phyloP scores from a whole-genome alignment of 192 early-diverging fungal genomes.

The Spizellomyces sp. region DNA sequence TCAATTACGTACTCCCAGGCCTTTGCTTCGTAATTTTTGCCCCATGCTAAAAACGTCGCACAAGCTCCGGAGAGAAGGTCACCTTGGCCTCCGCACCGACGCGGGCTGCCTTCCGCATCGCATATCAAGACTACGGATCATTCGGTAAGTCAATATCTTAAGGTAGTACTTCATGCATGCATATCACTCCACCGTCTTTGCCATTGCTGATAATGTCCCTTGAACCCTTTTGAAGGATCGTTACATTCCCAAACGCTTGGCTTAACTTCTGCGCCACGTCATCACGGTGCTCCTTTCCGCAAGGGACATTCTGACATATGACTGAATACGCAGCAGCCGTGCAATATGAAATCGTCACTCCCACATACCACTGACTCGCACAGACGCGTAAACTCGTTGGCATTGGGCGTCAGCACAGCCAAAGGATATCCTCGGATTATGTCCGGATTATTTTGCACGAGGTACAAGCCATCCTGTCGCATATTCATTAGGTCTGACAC shows the following conservation, averaged over 20 bases:
- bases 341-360: neutral
- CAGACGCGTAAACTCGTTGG: slow-evolving; percentile 80
- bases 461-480: slow-evolving; percentile 74
- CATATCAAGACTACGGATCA: slow-evolving; percentile 56
- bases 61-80: slow-evolving; percentile 86
- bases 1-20: slow-evolving; percentile 55
- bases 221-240: slow-evolving; percentile 79
- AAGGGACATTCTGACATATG: slow-evolving; percentile 3
- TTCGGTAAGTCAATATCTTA: neutral
- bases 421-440: slow-evolving; percentile 71
- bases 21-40: slow-evolving; percentile 53
- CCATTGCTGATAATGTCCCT: slow-evolving; percentile 80
- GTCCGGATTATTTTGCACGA: slow-evolving; percentile 72
- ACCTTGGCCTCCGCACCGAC: slow-evolving; percentile 95
- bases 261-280: slow-evolving; percentile 54
- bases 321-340: neutral
- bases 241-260: slow-evolving; percentile 73
- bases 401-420: slow-evolving; percentile 86
- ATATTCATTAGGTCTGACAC: neutral
- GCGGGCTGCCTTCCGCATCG: slow-evolving; percentile 67
- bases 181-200: slow-evolving; percentile 44
- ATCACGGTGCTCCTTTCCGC: slow-evolving; percentile 34
- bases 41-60: slow-evolving; percentile 90
- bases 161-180: neutral
- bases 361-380: slow-evolving; percentile 55